Conservation (phyloP, 140 eudicot genomes). For the Cichorium intybus region DNA sequence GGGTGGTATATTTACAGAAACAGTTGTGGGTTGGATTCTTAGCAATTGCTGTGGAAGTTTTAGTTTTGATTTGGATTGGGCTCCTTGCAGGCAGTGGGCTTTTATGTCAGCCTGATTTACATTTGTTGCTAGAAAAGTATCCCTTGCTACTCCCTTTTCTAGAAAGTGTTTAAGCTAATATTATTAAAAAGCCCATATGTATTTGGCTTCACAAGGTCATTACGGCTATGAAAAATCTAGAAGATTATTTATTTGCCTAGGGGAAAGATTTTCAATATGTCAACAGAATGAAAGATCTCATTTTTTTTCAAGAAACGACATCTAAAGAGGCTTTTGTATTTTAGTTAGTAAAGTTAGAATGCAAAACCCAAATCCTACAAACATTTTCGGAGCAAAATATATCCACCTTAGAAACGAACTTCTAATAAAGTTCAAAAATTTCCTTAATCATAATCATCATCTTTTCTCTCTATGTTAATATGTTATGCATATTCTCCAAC, state of each 20-base stretch:
- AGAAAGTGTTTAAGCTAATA: too few relatives aligned
- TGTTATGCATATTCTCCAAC: too few relatives aligned
- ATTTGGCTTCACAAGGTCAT: not conserved
- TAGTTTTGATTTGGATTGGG: not conserved
- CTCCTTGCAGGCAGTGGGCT: not conserved
- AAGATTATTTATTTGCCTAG: not conserved
- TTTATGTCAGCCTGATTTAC: too few relatives aligned
- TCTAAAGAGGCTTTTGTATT: not conserved
- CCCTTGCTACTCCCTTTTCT: not conserved
- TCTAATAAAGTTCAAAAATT: too few relatives aligned
- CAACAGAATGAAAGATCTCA: not conserved
- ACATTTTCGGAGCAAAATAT: too few relatives aligned
- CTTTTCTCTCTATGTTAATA: too few relatives aligned
- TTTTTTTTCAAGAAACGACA: not conserved
- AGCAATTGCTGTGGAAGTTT: not conserved
- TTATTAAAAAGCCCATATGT: not conserved
- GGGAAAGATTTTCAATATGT: not conserved
- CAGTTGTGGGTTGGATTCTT: too few relatives aligned
- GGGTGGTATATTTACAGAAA: too few relatives aligned
- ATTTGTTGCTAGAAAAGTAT: not conserved
- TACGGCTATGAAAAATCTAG: not conserved
- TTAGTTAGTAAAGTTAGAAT: not conserved
- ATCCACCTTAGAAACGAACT: too few relatives aligned
- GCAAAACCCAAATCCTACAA: not conserved
- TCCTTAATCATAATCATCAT: too few relatives aligned